A percentile compares a stretch with the other conserved stretches of the same genome.
phyloP scores from a whole-genome alignment of 1,284 basidiomycete genomes.

The Inonotus obliquus region DNA sequence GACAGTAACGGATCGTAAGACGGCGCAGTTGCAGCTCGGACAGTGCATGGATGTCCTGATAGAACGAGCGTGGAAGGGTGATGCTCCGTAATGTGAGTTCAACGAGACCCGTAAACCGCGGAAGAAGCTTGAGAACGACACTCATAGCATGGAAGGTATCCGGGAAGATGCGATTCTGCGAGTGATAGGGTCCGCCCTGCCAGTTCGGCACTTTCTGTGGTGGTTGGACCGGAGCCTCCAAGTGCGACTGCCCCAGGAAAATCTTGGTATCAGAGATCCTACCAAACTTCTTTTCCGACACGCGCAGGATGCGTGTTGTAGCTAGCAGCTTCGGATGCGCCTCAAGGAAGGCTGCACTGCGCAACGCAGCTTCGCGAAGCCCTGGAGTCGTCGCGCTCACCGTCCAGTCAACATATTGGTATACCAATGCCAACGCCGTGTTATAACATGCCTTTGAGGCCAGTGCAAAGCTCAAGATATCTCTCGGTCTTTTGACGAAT shows the following conservation, averaged over 20 bases:
- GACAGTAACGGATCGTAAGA: constrained; percentile 9
- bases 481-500: neutral
- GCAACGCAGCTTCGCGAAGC: neutral
- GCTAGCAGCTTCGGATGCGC: constrained; percentile 4
- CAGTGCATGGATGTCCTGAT: constrained; percentile 12
- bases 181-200: neutral
- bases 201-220: neutral
- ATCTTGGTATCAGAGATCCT: neutral
- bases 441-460: constrained; percentile 7
- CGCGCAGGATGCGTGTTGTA: neutral
- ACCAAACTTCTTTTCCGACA: constrained; percentile 12
- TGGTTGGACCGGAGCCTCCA: constrained; percentile 1
- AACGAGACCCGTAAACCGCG: constrained; percentile 8
- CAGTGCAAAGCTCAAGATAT: constrained; percentile 16
- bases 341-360: constrained; percentile 4
- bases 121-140: constrained; percentile 5
- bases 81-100: constrained; percentile 16
- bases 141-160: constrained; percentile 4
- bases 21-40: constrained; percentile 3
- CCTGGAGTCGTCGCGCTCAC: neutral
- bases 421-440: constrained; percentile 6
- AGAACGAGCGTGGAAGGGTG: constrained; percentile 14
- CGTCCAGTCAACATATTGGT: constrained; percentile 9
- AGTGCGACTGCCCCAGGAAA: neutral
- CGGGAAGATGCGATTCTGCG: neutral